Percentiles rank a stretch among this genome's conserved stretches.
These are phyloP conservation scores for Talaromyces borbonicus DNA, from an alignment of 495 filamentous ascomycete genomes.

Conservation along the genomic window DNA sequence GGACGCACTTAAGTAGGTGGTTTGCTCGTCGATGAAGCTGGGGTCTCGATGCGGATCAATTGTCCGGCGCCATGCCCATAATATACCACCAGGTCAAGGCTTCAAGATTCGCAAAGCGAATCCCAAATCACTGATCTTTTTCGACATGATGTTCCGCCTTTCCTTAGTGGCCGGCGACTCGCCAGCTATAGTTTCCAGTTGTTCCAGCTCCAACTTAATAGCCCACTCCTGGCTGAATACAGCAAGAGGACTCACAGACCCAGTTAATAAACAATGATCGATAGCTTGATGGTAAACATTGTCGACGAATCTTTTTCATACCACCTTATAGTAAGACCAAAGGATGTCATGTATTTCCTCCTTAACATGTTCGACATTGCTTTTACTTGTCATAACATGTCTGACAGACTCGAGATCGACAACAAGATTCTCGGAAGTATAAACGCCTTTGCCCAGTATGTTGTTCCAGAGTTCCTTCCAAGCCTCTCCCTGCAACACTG, in stretches of 20 bases:
- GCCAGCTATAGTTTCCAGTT: slow-evolving; percentile 37
- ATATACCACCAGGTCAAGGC: too few species aligned
- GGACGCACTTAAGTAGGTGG: too few species aligned
- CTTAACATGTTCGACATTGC: slow-evolving; percentile 36
- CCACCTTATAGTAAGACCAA: slow-evolving; percentile 50
- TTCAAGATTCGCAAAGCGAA: slow-evolving; percentile 23
- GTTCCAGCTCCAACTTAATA: slow-evolving; percentile 19
- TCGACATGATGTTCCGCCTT: slow-evolving; percentile 23
- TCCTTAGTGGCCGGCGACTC: slow-evolving; percentile 25
- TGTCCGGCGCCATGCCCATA: too few species aligned
- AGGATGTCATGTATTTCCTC: slow-evolving; percentile 50
- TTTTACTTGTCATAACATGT: slow-evolving; percentile 15
- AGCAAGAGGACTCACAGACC: slow-evolving; percentile 23
- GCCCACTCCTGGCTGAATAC: slow-evolving; percentile 24
- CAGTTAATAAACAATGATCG: slow-evolving; percentile 25
- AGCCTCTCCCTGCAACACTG: neutral
- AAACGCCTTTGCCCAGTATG: neutral
- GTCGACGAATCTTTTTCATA: slow-evolving; percentile 47
- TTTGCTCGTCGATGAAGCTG: too few species aligned
- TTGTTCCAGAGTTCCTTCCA: neutral
- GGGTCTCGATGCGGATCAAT: too few species aligned
- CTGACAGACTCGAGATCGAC: neutral
- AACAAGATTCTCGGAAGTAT: neutral
- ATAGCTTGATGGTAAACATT: slow-evolving; percentile 37
- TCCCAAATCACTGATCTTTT: slow-evolving; percentile 33